phyloP scores from a whole-genome alignment of 1,139 yeast species.

The Casaregolazyma suthepensis region DNA sequence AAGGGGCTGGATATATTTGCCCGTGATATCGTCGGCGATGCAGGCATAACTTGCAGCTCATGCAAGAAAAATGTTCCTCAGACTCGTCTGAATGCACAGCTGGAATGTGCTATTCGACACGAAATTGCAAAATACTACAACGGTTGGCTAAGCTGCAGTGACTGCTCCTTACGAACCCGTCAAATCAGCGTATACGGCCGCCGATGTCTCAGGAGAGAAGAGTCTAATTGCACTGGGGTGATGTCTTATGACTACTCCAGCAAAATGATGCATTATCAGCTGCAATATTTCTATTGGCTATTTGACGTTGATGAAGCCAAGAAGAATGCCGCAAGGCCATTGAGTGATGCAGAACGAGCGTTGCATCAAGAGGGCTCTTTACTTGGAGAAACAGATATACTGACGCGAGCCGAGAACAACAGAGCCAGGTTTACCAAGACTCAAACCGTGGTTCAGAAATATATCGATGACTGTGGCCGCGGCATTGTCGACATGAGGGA shows the following conservation, averaged over 20 bases:
- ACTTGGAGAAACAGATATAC: constrained; percentile 33
- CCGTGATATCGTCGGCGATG: constrained; percentile 7
- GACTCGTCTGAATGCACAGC: constrained; percentile 58
- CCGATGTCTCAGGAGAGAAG: constrained; percentile 57
- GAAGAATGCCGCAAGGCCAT: constrained; percentile 28
- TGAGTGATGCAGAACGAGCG: constrained; percentile 4
- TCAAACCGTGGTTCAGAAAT: constrained; percentile 62
- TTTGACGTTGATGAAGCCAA: constrained; percentile 83
- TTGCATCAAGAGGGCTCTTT: constrained; percentile 3
- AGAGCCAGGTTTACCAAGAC: constrained; percentile 53
- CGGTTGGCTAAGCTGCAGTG: constrained; percentile 83
- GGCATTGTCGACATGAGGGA: constrained; percentile 84
- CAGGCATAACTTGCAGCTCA: constrained; percentile 46
- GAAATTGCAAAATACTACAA: constrained; percentile 75
- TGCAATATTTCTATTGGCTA: constrained; percentile 68
- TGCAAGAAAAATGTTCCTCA: constrained; percentile 51
- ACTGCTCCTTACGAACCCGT: constrained; percentile 77
- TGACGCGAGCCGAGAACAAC: constrained; percentile 76
- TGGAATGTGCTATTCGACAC: constrained; percentile 63
- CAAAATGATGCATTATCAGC: constrained; percentile 77
- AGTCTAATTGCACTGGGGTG: constrained; percentile 72
- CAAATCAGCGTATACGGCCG: constrained; percentile 87
- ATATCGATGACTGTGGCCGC: constrained; percentile 79
- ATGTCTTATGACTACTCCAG: constrained; percentile 76
- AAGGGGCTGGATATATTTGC: constrained; percentile 47